A percentile compares a stretch with the other conserved stretches of the same genome.
phyloP scores from a whole-genome alignment of 2,329 filamentous ascomycete genomes.

The Plectosphaerella cucumerina region DNA sequence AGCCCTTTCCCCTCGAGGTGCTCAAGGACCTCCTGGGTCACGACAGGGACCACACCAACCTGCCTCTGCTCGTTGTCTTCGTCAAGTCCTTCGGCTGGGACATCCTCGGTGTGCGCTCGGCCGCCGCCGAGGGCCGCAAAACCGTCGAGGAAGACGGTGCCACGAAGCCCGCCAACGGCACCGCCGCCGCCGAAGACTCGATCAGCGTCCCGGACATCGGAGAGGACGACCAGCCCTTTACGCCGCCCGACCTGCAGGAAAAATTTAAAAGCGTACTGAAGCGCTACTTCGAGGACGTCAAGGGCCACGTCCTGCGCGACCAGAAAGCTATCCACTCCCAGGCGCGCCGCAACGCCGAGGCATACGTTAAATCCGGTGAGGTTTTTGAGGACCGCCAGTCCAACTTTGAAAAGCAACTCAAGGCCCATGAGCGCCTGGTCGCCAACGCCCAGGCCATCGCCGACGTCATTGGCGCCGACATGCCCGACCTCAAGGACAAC shows the following conservation, averaged over 20 bases:
- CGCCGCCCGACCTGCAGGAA: conserved; percentile 71
- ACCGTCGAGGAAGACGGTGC: conserved; percentile 76
- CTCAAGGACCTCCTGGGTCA: conserved; percentile 93
- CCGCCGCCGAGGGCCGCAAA: conserved; percentile 74
- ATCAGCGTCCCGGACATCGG: conserved; percentile 34
- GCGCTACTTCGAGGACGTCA: conserved; percentile 91
- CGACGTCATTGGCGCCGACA: conserved; percentile 82
- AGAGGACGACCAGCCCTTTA: conserved; percentile 63
- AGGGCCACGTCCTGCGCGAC: conserved; percentile 80
- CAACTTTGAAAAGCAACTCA: conserved; percentile 91
- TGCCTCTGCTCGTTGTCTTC: conserved; percentile 89
- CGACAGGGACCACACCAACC: conserved; percentile 86
- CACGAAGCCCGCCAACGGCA: conserved; percentile 38
- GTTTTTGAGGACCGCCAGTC: conserved; percentile 96
- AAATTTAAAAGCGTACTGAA: conserved; percentile 81
- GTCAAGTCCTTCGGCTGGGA: conserved; percentile 98
- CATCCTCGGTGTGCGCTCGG: conserved; percentile 73
- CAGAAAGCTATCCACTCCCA: conserved; percentile 85
- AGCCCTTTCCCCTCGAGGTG: conserved; percentile 96
- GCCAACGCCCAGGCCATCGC: conserved; percentile 88
- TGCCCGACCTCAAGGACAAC: conserved; percentile 87
- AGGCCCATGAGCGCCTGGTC: conserved; percentile 85
- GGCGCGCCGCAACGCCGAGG: conserved; percentile 91
- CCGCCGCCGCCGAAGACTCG: conserved; percentile 29
- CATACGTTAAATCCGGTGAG: conserved; percentile 96